Base-by-base conservation (phyloP, 345 rosid species). In the Eutrema heterophyllum region DNA sequence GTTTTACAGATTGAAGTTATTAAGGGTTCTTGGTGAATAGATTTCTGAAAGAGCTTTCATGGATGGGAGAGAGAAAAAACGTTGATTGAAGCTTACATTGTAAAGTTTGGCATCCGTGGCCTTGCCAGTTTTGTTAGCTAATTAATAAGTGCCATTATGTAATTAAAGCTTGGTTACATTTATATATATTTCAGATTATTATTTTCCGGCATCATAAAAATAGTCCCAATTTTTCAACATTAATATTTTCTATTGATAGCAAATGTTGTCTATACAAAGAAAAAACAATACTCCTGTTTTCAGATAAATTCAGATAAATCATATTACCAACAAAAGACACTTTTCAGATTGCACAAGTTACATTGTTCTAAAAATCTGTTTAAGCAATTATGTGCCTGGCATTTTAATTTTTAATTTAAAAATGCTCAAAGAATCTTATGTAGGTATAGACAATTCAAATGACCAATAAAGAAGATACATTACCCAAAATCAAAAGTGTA, bases 31-130 rank as follows among this genome's bases (percentile, higher is more conserved):
- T 49, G 59, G 71, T 70, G 60, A 38, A 54, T 51, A 76, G 60
- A 63, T 70, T 36, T 49, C 54, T 56, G 67, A 71, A 64, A 49
- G 48, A 64, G 68, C 67, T 77, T 30, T 54, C 60, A 64, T 76
- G 76, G 71, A 54, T 69, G 39, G 58, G 5, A 30, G 33, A 63
- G 12, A 45, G 29, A 35, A n/a, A 14, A 69, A 16, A 44, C 45
- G 52, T 36, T 75, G 63, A 60, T 68, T 67, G 56, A 68, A 60
- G 56, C 35, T 35, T 75, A 70, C 33, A 56, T 21, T 70, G 80
- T 77, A 71, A 65, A 76, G 75, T 75, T 53, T 68, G 75, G 75
- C 64, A 65, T 62, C 70, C 68, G 67, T 67, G 73, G 74, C 79
- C 60, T 71, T 71, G 80, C 63, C 75, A 64, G 32, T 77, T 77